These are phyloP conservation scores for Mrakia gelida DNA, from an alignment of 768 basidiomycete genomes.

Conservation along the genomic window DNA sequence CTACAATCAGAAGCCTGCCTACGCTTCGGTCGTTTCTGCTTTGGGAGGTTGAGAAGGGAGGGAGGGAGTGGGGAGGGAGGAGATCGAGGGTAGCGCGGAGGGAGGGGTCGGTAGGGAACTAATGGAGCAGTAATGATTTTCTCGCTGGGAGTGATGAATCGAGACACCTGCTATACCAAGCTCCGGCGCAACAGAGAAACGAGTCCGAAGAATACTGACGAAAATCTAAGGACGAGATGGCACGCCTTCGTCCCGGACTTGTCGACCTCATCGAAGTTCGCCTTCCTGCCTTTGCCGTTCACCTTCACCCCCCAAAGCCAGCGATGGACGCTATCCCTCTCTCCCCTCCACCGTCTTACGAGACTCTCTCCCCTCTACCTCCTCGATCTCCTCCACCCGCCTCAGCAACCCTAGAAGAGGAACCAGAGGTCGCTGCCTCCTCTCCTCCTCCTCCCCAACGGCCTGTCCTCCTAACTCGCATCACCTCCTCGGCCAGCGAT, in stretches of 20 bases:
- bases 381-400: background rate
- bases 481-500: constrained; percentile 1
- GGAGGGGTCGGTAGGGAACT: too few species aligned
- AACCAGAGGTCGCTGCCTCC: background rate
- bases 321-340: background rate
- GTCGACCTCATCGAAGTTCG: too few species aligned
- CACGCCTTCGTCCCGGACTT: too few species aligned
- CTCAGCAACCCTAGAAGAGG: background rate
- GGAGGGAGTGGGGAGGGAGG: too few species aligned
- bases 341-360: constrained; percentile 5
- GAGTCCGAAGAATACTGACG: too few species aligned
- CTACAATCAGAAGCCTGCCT: background rate
- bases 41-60: background rate
- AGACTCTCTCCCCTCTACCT: background rate
- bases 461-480: constrained; percentile 1
- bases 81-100: too few species aligned
- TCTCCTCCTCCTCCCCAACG: background rate
- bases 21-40: background rate
- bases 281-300: background rate
- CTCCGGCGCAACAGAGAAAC: too few species aligned
- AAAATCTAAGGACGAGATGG: too few species aligned
- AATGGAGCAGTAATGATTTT: too few species aligned
- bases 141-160: too few species aligned
- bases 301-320: background rate
- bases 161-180: too few species aligned